These are phyloP conservation scores for Mantamonas sphyraenae DNA, from an alignment of 78 protist species.

Conservation along the genomic window DNA sequence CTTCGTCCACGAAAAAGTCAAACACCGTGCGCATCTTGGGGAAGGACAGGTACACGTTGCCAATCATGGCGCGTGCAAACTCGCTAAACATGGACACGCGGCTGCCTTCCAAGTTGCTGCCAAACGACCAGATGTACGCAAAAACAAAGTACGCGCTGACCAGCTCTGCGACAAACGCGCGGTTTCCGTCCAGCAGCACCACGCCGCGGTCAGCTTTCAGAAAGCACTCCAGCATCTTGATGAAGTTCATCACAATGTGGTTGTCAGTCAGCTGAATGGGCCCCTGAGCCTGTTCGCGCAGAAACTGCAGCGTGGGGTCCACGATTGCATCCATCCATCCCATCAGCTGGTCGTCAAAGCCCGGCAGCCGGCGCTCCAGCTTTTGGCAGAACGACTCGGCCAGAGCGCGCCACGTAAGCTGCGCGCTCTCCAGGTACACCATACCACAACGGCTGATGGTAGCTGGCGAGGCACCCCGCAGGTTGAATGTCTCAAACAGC, in stretches of 20 bases:
- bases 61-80: constrained; percentile 11
- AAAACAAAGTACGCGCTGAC: constrained; percentile 14
- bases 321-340: too few species aligned
- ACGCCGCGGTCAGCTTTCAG: neutral
- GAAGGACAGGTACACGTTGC: too few species aligned
- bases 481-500: constrained; percentile 64
- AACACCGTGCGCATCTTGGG: constrained; percentile 52
- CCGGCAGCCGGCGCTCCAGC: too few species aligned
- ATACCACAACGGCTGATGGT: constrained; percentile 84
- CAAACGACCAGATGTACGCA: constrained; percentile 54
- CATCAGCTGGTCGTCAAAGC: too few species aligned
- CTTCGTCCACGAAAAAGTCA: constrained; percentile 56
- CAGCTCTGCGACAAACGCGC: neutral
- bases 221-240: neutral
- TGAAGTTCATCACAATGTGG: too few species aligned
- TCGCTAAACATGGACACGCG: constrained; percentile 24
- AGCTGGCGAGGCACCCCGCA: constrained; percentile 69
- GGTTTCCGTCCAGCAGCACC: constrained; percentile 1
- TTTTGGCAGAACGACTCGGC: too few species aligned
- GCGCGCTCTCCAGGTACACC: constrained; percentile 49
- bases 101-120: constrained; percentile 28
- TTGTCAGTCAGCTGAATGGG: constrained; percentile 2
- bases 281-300: neutral
- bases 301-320: neutral
- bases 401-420: constrained; percentile 67